Evolutionary conservation across 768 basidiomycete genomes (phyloP).

Genomic region (Leccinum uliginosum): DNA sequence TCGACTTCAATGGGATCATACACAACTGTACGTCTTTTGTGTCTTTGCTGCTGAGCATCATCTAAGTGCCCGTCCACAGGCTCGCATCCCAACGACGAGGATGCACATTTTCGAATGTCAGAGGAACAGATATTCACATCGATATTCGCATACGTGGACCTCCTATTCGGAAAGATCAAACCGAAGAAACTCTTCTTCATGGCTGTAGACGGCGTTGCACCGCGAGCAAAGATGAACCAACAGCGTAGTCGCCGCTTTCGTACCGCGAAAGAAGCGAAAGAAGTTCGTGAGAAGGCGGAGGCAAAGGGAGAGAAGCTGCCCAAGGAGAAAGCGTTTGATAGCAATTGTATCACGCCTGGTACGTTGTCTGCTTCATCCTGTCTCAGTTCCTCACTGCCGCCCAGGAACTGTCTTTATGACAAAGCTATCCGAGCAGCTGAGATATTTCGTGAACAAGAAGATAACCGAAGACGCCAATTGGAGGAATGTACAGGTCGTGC

Average conservation of each 20-base stretch:
- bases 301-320: constrained; percentile 89
- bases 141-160: constrained; percentile 95
- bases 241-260: constrained; percentile 92
- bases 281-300: constrained; percentile 81
- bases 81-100: constrained; percentile 96
- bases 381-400: neutral
- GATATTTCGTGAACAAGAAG: constrained; percentile 98
- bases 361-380: constrained; percentile 21
- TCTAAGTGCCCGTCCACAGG: constrained; percentile 34
- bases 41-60: neutral
- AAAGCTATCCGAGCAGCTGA: constrained; percentile 83
- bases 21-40: constrained; percentile 59
- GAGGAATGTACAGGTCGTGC: constrained; percentile 85
- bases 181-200: constrained; percentile 98
- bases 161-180: constrained; percentile 94
- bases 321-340: constrained; percentile 93
- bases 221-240: constrained; percentile 99
- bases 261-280: constrained; percentile 88
- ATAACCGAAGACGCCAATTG: constrained; percentile 96
- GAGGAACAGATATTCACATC: constrained; percentile 98
- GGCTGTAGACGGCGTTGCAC: constrained; percentile 97
- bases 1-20: constrained; percentile 93
- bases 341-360: constrained; percentile 99
- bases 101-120: constrained; percentile 91
- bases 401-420: constrained; percentile 95